Conservation (phyloP, 2,329 filamentous ascomycete species). For the Pseudogymnoascus sp. region DNA sequence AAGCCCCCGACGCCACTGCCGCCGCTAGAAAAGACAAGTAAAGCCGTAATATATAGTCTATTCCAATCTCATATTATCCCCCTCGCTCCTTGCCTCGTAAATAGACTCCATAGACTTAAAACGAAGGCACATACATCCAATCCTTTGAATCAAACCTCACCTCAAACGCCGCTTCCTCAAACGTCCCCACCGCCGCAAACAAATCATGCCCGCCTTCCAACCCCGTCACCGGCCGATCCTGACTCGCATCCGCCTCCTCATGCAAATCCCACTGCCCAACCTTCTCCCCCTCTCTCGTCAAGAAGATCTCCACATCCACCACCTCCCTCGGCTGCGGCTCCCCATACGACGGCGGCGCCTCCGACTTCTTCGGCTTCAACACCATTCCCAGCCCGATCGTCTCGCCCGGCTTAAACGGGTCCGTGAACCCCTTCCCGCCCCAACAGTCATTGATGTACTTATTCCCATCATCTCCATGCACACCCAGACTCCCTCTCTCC, state of each 20-base stretch:
- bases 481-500: conserved; percentile 65
- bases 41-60: not conserved
- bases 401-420: conserved; percentile 55
- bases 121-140: conserved; percentile 45
- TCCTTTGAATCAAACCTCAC: conserved; percentile 50
- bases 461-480: conserved; percentile 75
- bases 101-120: conserved; percentile 10
- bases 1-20: not conserved
- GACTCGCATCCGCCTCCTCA: conserved; percentile 60
- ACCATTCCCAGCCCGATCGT: conserved; percentile 66
- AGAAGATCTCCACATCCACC: conserved; percentile 54
- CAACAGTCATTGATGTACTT: conserved; percentile 67
- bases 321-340: conserved; percentile 19
- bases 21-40: not conserved
- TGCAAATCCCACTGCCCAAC: conserved; percentile 62
- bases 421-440: conserved; percentile 63
- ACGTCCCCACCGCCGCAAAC: conserved; percentile 62
- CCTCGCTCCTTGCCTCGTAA: not conserved
- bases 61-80: not conserved
- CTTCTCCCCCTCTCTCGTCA: conserved; percentile 57
- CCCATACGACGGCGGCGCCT: conserved; percentile 26
- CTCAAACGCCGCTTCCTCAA: conserved; percentile 60
- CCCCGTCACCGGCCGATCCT: conserved; percentile 55
- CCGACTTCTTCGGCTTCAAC: conserved; percentile 33
- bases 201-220: conserved; percentile 65